Base-by-base conservation (phyloP, 176 grass and related monocot genomes). In the Zoysia japonica region DNA sequence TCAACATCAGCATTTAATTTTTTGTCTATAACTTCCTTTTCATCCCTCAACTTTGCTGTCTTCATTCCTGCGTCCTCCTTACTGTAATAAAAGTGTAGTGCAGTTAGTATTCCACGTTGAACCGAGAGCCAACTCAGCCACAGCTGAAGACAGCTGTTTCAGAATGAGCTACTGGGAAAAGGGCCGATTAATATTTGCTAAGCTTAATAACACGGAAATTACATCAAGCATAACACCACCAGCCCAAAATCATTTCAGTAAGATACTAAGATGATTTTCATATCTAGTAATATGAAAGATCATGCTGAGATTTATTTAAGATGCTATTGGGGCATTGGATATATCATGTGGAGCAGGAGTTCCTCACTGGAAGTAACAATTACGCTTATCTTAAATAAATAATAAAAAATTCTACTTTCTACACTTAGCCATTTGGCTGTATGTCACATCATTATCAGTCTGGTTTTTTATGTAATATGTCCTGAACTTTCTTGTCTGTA, bases 41-140 rank as follows among this genome's bases (percentile, higher is more conserved):
- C 95, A 28, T 98, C 95, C 80, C 90, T 94, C 79, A 98, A 74
- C 70, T 98, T 98, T 55, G 95, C 92, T 75, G 92, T 98, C 81
- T 84, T 94, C 95, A 98, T 98, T 71, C 95, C 95, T 68, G 95
- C 95, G 53, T 94, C 92, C 71, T 98, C 95, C 83, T 98, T 98
- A 78, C 95, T 98, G 92, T 46, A 81, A 85, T 60, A 66, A 65
- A 84, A 78, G 49, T 87, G 70, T 71, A 61, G 65, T 82, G 54
- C 47, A 59, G 16, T 72, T 14, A 81, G 28, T 70, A 79, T 53
- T 60, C 46, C 61, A 69, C 35, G 19, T 52, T 14, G 12, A 14
- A 13, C 19, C 57, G 2, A 61, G 55, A 57, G 57, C 57, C 57
- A 35, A 6, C 35, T 61, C 19, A 1, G 13, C 35, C 19, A 61